Conservation (phyloP, 768 basidiomycete species). For the Boletus tylopilopsis region DNA sequence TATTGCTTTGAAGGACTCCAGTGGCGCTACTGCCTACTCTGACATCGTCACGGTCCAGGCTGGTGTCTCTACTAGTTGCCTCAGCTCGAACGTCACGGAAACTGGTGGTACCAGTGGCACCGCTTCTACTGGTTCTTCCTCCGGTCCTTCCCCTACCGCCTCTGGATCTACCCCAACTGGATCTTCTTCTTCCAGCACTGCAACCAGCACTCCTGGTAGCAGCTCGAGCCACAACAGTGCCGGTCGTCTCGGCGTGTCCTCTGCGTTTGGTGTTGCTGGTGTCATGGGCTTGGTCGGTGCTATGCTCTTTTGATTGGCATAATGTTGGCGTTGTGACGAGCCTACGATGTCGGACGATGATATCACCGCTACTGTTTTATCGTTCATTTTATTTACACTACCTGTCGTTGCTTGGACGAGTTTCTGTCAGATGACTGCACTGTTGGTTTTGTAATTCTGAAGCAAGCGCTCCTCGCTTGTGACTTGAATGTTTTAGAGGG, state of each 20-base stretch:
- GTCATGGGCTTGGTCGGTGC: constrained; percentile 51
- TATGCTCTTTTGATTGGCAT: constrained; percentile 38
- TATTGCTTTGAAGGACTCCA: constrained; percentile 53
- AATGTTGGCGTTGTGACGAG: constrained; percentile 4
- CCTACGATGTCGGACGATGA: constrained; percentile 14
- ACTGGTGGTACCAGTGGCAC: constrained; percentile 1
- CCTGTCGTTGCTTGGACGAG: constrained; percentile 15
- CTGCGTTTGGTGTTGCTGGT: constrained; percentile 43
- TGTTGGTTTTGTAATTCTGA: constrained; percentile 24
- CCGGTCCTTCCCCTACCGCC: background rate
- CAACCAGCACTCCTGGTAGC: constrained; percentile 21
- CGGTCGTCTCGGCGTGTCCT: constrained; percentile 25
- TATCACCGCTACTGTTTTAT: constrained; percentile 14
- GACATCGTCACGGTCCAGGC: constrained; percentile 44
- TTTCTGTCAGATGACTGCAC: constrained; percentile 3
- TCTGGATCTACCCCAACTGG: background rate
- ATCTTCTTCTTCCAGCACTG: background rate
- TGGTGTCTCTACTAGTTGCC: constrained; percentile 33
- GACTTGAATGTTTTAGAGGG: background rate
- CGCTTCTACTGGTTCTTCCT: background rate
- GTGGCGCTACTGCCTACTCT: constrained; percentile 51
- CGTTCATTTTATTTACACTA: constrained; percentile 14
- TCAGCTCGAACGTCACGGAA: constrained; percentile 20
- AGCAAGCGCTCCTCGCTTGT: background rate
- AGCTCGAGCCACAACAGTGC: constrained; percentile 30